Base-by-base conservation (phyloP, 164 flowering plant species). In the Kalanchoe fedtschenkoi region DNA sequence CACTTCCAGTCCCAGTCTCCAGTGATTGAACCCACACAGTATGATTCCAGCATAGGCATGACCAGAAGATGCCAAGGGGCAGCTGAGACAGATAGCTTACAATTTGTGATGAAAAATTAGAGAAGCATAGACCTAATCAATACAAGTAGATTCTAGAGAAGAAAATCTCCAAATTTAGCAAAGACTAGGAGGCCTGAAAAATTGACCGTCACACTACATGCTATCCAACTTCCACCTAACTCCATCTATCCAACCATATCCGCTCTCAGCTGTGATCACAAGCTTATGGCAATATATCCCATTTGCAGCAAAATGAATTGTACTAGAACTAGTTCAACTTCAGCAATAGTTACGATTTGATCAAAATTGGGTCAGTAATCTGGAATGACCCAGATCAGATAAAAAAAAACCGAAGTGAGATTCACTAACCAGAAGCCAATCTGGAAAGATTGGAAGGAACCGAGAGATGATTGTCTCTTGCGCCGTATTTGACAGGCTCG, bases 391-490 rank as follows among this genome's bases (percentile, higher is more conserved):
- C 62, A 71, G 78, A 77, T 78, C 81, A 71, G 78, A 78, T 80
- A 76, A 77, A 35, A 28, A 17, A 16, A 62, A 66, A 51, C 6
- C 13, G 32, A 51, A 26, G 26, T 47, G 2, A 47, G 26, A 22
- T 10, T 47, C 54, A 71, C 80, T 70, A 24, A 85, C 91, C 91
- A 61, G 88, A 83, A 65, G 91, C 62, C 69, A 83, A 71, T 65
- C 65, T 78, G 63, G 88, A 66, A 65, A 83, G 65, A 68, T 77
- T 77, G 33, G 81, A 43, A 43, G 77, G 63, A 19, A 58, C 62
- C n/a, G 64, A 44, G 21, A 68, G 72, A 9, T 66, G 73, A n/a
- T 1, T 30, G 47, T 68, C 69, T 34, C 62, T 65, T 19, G 70
- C 72, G 46, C 54, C 75, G 10, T 39, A 39, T 39, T 39, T 39